Conservation (phyloP, 2,329 filamentous ascomycete genomes). For the Colletotrichum gigasporum region DNA sequence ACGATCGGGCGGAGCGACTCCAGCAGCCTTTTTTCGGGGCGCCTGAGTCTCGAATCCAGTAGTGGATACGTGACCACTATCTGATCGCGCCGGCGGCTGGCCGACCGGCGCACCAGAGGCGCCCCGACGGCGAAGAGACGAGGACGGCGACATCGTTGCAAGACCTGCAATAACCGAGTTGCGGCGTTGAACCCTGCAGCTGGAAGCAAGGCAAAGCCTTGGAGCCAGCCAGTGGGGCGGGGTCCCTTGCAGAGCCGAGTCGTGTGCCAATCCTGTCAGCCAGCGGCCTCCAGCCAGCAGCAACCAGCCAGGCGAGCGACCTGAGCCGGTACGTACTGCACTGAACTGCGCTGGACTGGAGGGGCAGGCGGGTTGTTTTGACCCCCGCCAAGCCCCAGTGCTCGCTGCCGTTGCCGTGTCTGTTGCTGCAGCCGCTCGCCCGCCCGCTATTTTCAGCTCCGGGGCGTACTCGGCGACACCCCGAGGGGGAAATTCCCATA, state of each 20-base stretch:
- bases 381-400: constrained; percentile 28
- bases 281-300: not conserved
- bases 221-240: constrained; percentile 8
- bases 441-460: constrained; percentile 12
- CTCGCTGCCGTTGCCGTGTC: constrained; percentile 12
- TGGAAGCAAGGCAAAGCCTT: constrained; percentile 1
- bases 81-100: constrained; percentile 18
- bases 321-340: constrained; percentile 22
- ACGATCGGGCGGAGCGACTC: constrained; percentile 22
- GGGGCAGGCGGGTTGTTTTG: constrained; percentile 23
- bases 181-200: constrained; percentile 25
- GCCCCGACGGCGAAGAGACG: not conserved
- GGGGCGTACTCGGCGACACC: constrained; percentile 9
- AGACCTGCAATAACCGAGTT: constrained; percentile 19
- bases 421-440: constrained; percentile 4
- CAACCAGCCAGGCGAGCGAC: not conserved
- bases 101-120: not conserved
- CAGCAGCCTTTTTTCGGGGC: not conserved
- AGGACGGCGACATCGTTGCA: not conserved
- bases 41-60: not conserved
- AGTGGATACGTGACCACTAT: not conserved
- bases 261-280: constrained; percentile 16
- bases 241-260: constrained; percentile 26
- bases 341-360: constrained; percentile 11
- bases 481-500: not conserved